These are phyloP conservation scores for Nicotiana benthamiana DNA, from an alignment of 257 asterid genomes.

Conservation along the genomic window DNA sequence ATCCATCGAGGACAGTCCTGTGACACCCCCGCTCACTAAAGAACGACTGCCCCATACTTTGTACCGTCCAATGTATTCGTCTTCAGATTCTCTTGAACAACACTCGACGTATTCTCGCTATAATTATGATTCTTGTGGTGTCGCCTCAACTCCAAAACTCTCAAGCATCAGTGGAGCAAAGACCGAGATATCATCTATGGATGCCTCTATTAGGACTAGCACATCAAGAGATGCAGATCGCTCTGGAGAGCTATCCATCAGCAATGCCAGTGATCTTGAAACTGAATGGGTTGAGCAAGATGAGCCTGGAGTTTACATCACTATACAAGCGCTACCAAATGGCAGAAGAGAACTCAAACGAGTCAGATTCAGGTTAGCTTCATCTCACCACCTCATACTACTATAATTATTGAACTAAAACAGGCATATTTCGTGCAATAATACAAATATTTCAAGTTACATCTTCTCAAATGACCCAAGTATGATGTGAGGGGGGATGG, in stretches of 20 bases:
- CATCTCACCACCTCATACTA: not conserved
- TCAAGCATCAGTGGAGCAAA: constrained; percentile 52
- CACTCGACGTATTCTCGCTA: constrained; percentile 40
- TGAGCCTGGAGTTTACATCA: constrained; percentile 89
- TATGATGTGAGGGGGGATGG: not conserved
- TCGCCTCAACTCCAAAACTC: constrained; percentile 74
- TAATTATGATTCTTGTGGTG: constrained; percentile 52
- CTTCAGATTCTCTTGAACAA: constrained; percentile 58
- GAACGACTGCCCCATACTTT: constrained; percentile 65
- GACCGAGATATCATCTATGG: constrained; percentile 41
- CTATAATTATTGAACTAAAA: not conserved
- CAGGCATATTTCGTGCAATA: not conserved
- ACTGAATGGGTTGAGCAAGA: constrained; percentile 96
- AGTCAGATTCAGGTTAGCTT: constrained; percentile 82
- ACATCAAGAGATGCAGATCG: constrained; percentile 76
- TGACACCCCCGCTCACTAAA: constrained; percentile 69
- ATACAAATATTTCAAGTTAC: not conserved
- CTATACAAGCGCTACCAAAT: constrained; percentile 75
- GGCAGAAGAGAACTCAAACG: constrained; percentile 90
- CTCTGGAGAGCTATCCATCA: constrained; percentile 73
- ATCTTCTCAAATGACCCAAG: not conserved
- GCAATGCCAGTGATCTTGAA: constrained; percentile 87
- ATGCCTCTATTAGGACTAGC: constrained; percentile 72
- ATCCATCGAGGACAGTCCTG: constrained; percentile 65
- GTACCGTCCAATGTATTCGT: constrained; percentile 56